phyloP scores from a whole-genome alignment of 495 filamentous ascomycete species.

The Annulohypoxylon moriforme region DNA sequence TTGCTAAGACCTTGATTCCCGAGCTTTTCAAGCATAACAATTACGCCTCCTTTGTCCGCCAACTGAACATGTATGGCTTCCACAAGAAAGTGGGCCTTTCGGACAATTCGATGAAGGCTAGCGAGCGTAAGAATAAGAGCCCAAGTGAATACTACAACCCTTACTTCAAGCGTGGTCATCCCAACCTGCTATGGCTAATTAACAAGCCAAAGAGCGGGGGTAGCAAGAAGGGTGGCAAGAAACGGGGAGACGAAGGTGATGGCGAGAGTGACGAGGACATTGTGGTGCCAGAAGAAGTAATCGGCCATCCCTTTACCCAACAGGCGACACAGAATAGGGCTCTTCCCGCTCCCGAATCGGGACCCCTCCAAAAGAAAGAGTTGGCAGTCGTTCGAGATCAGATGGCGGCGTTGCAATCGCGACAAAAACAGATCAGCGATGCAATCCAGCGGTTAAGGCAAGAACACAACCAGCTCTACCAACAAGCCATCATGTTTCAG shows the following conservation, averaged over 20 bases:
- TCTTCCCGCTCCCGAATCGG: constrained; percentile 52
- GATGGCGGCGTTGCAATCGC: constrained; percentile 80
- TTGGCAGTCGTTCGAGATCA: constrained; percentile 80
- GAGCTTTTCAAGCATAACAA: constrained; percentile 99
- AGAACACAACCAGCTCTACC: constrained; percentile 88
- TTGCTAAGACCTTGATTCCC: constrained; percentile 95
- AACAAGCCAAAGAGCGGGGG: constrained; percentile 88
- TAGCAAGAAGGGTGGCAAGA: constrained; percentile 61
- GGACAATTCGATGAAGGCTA: constrained; percentile 97
- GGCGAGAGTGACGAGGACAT: constrained; percentile 77
- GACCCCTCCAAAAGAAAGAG: constrained; percentile 78
- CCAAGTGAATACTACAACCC: constrained; percentile 98
- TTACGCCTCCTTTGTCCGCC: constrained; percentile 97
- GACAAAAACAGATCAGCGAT: constrained; percentile 83
- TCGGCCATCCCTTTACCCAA: constrained; percentile 37
- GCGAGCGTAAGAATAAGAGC: constrained; percentile 95
- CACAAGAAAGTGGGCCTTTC: constrained; percentile 98
- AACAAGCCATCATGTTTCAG: constrained; percentile 90
- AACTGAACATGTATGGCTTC: constrained; percentile 99
- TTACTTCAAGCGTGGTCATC: constrained; percentile 92
- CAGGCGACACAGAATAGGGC: constrained; percentile 33
- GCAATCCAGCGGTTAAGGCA: constrained; percentile 81
- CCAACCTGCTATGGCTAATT: constrained; percentile 96
- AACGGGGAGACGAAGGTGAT: constrained; percentile 78
- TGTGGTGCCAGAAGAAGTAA: constrained; percentile 51